Evolutionary conservation across 345 rosid genomes (phyloP), one percentile per base, ranked within the genome.

Genomic region (Microcos paniculata): DNA sequence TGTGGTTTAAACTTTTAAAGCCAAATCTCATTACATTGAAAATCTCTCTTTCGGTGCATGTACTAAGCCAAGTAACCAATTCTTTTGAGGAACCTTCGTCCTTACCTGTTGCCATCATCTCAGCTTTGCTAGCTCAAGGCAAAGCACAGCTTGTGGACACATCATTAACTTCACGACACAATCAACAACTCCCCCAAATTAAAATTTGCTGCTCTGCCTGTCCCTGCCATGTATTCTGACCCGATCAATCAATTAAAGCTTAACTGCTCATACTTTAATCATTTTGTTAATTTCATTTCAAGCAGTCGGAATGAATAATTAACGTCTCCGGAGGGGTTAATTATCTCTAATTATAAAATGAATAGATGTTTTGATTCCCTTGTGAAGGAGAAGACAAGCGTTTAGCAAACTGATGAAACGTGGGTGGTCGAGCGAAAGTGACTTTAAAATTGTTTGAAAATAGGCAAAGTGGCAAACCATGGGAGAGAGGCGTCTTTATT

Each of bases 11-110:
- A 49, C 59, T 62, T 62, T 8, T 40, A 70, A 84, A 77, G 78
- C 72, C 66, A 71, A 23, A 48, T 81, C 75, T 77, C 77, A 45
- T 62, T 75, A n/a, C 78, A 78, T 61, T 74, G 80, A 6, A 43
- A 71, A 8, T 48, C 23, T 48, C 23, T 74, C 73, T 9, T 76
- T 24, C 2, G 70, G 75, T 76, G 79, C 77, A 82, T 84, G 73
- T 4, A 76, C 51, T 26, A 6, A 31, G 18, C 12, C 30, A 4
- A 59, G 42, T 75, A 31, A 18, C 12, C 30, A 4, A 59, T 51
- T 75, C 72, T 74, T 69, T 62, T 15, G 15, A 14, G 19, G 57
- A 77, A n/a, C 72, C 72, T 28, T 51, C n/a, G n/a, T n/a, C 72
- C 62, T 28, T 38, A 8, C 68, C 15, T 1, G 31, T 30, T 71